phyloP scores from a whole-genome alignment of 257 asterid genomes.

The Anisodus acutangulus region DNA sequence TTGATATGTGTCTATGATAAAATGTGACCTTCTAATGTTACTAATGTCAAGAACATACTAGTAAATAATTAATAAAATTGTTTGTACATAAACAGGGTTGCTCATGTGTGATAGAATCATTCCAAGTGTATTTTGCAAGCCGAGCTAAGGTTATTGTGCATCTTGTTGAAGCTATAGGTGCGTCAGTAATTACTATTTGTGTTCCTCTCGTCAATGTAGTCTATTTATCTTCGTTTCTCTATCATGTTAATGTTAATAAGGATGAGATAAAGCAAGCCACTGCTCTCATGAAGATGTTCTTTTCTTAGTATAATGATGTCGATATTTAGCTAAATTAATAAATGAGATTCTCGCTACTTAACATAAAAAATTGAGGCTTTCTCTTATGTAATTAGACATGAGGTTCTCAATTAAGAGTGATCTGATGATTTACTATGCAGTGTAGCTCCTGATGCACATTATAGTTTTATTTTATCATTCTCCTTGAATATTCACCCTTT shows the following conservation, averaged over 20 bases:
- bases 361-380: background rate
- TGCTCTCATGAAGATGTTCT: background rate
- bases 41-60: background rate
- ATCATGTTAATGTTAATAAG: background rate
- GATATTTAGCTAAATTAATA: background rate
- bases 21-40: background rate
- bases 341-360: background rate
- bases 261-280: background rate
- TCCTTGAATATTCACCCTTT: background rate
- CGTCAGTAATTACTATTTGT: constrained; percentile 16
- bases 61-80: background rate
- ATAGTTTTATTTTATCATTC: background rate
- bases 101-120: constrained; percentile 61
- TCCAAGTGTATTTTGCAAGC: constrained; percentile 59
- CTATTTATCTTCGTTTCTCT: background rate
- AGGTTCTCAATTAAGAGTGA: background rate
- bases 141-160: constrained; percentile 64
- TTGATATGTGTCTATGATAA: too few species aligned
- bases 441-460: background rate
- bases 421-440: background rate
- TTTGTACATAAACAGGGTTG: constrained; percentile 63
- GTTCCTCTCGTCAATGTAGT: background rate
- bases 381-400: background rate
- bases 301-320: background rate
- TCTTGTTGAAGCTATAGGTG: constrained; percentile 91